Percentiles rank a stretch among this genome's conserved stretches.
Conservation (phyloP, 1,284 basidiomycete species). For the Ustilago xerochloae region DNA sequence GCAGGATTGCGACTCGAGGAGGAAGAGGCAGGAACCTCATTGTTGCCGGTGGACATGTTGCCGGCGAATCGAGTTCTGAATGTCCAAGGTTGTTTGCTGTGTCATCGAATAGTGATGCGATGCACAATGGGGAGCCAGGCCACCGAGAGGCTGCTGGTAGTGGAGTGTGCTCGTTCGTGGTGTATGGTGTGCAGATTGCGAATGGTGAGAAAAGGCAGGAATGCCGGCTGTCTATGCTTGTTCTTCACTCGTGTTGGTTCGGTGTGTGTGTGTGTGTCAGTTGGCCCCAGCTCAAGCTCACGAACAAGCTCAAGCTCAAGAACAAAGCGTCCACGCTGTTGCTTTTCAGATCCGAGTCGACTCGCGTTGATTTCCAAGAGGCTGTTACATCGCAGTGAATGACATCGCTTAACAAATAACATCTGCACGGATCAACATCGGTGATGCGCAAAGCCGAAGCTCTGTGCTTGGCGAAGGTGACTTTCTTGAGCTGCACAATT, state of each 20-base stretch:
- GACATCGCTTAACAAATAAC: not conserved
- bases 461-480: not conserved
- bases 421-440: conserved; percentile 4
- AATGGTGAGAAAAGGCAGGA: not conserved
- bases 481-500: not conserved
- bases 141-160: not conserved
- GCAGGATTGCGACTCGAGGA: conserved; percentile 12
- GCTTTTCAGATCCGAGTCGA: not conserved
- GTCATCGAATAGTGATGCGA: conserved; percentile 23
- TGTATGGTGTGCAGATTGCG: not conserved
- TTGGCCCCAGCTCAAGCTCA: no score
- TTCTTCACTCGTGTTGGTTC: no score
- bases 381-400: not conserved
- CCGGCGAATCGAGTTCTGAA: conserved; percentile 10
- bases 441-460: not conserved
- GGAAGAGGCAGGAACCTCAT: conserved; percentile 15
- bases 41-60: conserved; percentile 15
- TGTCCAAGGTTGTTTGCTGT: not conserved
- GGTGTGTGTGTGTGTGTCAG: not conserved
- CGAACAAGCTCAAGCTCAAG: not conserved
- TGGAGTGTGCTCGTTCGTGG: not conserved
- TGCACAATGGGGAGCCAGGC: no score
- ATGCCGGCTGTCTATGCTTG: no score
- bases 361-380: not conserved
- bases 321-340: not conserved